Conservation (phyloP, 2,329 filamentous ascomycete genomes). For the Fusarium pseudonygamai region DNA sequence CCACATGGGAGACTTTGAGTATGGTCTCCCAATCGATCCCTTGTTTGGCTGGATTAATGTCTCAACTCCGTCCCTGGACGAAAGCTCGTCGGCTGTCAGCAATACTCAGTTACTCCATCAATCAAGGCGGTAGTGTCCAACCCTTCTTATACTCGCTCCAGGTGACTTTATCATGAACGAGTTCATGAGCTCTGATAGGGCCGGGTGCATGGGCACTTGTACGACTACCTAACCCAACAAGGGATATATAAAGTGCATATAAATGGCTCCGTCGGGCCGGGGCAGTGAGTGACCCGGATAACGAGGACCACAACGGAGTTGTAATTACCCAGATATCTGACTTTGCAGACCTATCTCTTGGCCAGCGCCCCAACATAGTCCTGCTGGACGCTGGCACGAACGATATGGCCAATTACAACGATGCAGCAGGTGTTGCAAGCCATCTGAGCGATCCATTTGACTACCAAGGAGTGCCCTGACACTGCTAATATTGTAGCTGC, state of each 20-base stretch:
- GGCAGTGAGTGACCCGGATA: not conserved
- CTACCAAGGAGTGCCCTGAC: not conserved
- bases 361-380: not conserved
- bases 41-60: slow-evolving; percentile 18
- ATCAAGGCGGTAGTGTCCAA: too few relatives aligned
- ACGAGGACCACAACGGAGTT: not conserved
- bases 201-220: not conserved
- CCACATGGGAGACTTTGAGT: not conserved
- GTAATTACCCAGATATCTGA: not conserved
- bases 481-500: not conserved
- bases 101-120: not conserved
- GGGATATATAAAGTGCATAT: not conserved
- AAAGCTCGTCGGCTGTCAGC: fast-evolving
- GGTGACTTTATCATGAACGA: too few relatives aligned
- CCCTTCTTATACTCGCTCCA: not conserved
- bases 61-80: not conserved
- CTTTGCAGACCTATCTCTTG: not conserved
- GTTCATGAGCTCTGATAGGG: not conserved
- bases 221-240: not conserved
- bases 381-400: too few relatives aligned
- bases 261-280: not conserved
- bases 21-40: not conserved
- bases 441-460: not conserved
- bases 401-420: not conserved
- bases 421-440: not conserved